Base-by-base conservation (phyloP, 2,329 filamentous ascomycete species). In the Colletotrichum horii region DNA sequence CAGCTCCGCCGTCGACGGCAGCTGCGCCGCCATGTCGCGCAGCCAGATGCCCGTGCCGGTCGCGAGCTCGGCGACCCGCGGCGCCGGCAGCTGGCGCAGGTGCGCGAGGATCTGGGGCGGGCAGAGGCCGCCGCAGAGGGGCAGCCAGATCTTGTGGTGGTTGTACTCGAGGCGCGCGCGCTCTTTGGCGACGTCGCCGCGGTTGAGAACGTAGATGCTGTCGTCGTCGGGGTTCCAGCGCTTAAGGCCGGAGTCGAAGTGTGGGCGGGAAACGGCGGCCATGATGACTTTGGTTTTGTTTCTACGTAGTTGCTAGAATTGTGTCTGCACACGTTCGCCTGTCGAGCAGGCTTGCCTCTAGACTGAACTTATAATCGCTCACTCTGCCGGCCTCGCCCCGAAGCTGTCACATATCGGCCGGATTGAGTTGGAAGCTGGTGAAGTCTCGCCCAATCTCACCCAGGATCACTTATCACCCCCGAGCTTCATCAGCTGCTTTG, bases 41-140 rank as follows among this genome's bases (percentile, higher is more conserved):
- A 79, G 78, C 78, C 78, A 80, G n/a, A 80, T 67, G 5, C 75
- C 78, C 1, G 78, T 79, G n/a, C 78, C 79, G 4, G 77, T 76
- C 15, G 60, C 75, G 7, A 79, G 38, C 48, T 79, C 77, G 4
- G 77, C 78, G 24, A 79, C 60, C 36, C 64, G 70, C 12, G 74
- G 61, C 8, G 52, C 24, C 16, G 8, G 38, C 9, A 68, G 30
- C 2, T 22, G 2, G 2, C 56, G 22, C 2, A 65, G 66, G 28
- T 66, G 36, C 0, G 43, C 43, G 48, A 58, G 32, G 28, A 75
- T 48, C 1, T 67, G 36, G 0, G 55, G 62, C 14, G 64, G 69
- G 64, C 62, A 75, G 11, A 62, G 69, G 15, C 56, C 66, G 19
- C 62, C 72, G 30, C 68, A 75, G 16, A 72, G 52, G 2, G 69